A percentile compares a stretch with the other conserved stretches of the same genome.
Evolutionary conservation across 2,329 filamentous ascomycete genomes (phyloP).

Genomic region (Nothophoma quercina): DNA sequence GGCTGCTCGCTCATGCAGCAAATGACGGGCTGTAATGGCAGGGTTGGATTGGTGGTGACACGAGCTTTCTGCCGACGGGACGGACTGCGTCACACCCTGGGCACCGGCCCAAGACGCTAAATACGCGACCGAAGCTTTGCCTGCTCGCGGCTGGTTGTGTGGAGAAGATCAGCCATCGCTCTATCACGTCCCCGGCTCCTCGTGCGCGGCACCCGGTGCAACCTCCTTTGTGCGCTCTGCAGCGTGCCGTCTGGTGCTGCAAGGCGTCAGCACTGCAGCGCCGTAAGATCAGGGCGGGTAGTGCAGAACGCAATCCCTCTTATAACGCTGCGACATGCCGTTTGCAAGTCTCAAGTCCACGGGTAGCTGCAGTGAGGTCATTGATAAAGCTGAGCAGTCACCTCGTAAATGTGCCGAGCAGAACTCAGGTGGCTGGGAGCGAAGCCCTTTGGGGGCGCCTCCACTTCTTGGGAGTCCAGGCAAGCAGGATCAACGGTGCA

Average conservation of each 20-base stretch:
- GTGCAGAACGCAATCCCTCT: constrained; percentile 2
- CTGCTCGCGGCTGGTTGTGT: constrained; percentile 31
- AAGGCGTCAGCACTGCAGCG: constrained; percentile 16
- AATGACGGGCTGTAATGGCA: constrained; percentile 41
- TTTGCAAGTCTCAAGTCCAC: neutral
- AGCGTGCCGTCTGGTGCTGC: constrained; percentile 12
- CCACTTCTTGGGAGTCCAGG: constrained; percentile 5
- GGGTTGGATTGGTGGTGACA: constrained; percentile 40
- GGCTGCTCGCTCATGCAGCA: constrained; percentile 40
- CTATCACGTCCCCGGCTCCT: constrained; percentile 25
- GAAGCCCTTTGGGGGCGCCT: constrained; percentile 1
- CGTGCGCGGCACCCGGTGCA: constrained; percentile 17
- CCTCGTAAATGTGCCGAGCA: neutral
- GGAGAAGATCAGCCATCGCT: constrained; percentile 35
- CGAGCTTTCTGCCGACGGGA: constrained; percentile 42
- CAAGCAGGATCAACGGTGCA: constrained; percentile 8
- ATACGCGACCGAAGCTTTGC: constrained; percentile 45
- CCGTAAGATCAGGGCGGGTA: constrained; percentile 1
- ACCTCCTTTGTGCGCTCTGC: constrained; percentile 15
- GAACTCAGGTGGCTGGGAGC: constrained; percentile 12
- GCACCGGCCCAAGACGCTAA: constrained; percentile 35
- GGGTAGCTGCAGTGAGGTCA: constrained; percentile 4
- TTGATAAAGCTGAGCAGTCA: neutral
- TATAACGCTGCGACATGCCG: neutral
- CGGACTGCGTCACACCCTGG: constrained; percentile 40